Evolutionary conservation across 2,329 filamentous ascomycete genomes (phyloP), one percentile per base, ranked within the genome.

Genomic region (Exophiala sp.): DNA sequence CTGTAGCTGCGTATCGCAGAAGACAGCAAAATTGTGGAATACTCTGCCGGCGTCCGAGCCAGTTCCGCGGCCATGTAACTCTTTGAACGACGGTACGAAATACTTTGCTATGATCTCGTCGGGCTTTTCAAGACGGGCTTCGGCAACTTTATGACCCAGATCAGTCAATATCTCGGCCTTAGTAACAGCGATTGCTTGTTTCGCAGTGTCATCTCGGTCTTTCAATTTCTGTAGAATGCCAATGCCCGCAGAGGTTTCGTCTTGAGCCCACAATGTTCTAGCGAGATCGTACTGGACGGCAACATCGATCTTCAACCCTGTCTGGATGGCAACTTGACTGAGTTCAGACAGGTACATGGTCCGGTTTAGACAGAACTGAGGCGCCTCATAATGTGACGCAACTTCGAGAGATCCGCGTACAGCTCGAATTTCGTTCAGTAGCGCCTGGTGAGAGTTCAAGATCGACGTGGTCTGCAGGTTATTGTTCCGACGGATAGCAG

Each of bases 1-100:
- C 64, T 96, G 88, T 8, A 99, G 77, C 68, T 99, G 94, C 65
- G 91, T 85, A 68, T 99, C 92, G 65, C 95, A 99, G 68, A 99
- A 99, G 47, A 85, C 82, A 21, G 95, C 94, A 69, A 97, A 97
- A 64, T 95, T 89, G 67, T 96, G 91, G 65, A 91, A 96, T 1
- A 97, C 94, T 61, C 89, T 81, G 1, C 91, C 91, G 2, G 91
- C 88, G 56, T 92, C 88, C 41, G 80, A 77, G 1, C 88, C 87
- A 49, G 84, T 79, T 4, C 73, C 79, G 42, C 81, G 80, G 1
- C 84, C 85, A 63, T 83, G 87, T 6, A 99, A 76, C 65, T 95
- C 89, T 61, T 85, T 85, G 24, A 97, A 84, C 0, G 94, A 91
- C 18, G 89, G 89, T 50, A 87, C 82, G 0, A 99, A 79, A 64